These are phyloP conservation scores for Hymenoscyphus scutula DNA, from an alignment of 2,329 filamentous ascomycete genomes.

Conservation along the genomic window DNA sequence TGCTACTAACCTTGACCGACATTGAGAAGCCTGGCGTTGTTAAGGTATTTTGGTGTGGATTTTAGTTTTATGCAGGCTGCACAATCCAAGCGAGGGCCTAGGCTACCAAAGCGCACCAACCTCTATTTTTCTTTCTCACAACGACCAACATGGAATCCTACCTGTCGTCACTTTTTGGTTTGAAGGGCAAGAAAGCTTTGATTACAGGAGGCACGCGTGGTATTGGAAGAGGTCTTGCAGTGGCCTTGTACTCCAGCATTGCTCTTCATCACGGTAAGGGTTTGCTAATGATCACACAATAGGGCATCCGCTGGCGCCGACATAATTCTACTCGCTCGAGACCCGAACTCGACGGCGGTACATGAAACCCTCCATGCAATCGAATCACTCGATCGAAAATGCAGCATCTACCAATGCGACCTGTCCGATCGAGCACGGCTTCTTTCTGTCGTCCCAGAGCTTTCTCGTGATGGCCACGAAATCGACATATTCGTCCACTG, in stretches of 20 bases:
- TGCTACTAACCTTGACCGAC: conserved; percentile 25
- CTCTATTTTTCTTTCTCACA: not conserved
- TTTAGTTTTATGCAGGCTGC: conserved; percentile 45
- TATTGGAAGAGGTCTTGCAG: conserved; percentile 39
- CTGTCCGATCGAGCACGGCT: conserved; percentile 13
- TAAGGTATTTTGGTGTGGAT: not conserved
- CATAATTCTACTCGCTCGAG: conserved; percentile 25
- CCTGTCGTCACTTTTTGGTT: conserved; percentile 65
- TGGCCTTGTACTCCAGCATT: not conserved
- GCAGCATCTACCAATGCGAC: conserved; percentile 16
- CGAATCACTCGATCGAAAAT: conserved; percentile 12
- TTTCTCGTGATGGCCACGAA: conserved; percentile 40
- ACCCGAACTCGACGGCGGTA: conserved; percentile 18
- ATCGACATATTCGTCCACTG: conserved; percentile 45
- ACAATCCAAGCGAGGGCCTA: conserved; percentile 64
- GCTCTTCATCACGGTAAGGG: conserved; percentile 45
- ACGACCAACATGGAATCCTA: conserved; percentile 56
- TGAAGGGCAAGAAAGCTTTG: conserved; percentile 79
- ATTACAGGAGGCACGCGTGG: conserved; percentile 79
- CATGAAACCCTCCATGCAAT: conserved; percentile 14
- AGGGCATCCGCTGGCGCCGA: conserved; percentile 40
- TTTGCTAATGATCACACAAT: conserved; percentile 31
- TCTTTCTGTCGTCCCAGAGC: conserved; percentile 32
- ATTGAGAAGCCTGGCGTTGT: conserved; percentile 18
- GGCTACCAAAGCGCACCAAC: not conserved